Evolutionary conservation across 192 early-diverging fungal genomes (phyloP), one percentile per base, ranked within the genome.

Genomic region (Thamnidium elegans): DNA sequence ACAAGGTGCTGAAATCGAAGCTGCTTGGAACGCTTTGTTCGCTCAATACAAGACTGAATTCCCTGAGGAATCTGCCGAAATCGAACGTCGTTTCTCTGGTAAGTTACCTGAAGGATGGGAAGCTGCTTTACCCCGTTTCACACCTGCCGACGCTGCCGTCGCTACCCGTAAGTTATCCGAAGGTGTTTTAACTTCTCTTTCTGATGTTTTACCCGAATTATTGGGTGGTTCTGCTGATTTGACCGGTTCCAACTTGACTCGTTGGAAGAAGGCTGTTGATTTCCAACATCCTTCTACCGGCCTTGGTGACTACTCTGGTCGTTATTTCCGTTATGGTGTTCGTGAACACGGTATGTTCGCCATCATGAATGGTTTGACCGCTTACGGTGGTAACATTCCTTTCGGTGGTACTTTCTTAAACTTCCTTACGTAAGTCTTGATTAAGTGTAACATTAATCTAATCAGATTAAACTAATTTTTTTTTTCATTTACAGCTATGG

Each of bases 271-370:
- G 15, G 95, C 93, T n/a, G 88, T 86, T 21, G 97, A 99, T 78
- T 96, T 96, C 86, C 94, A 96, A 81, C 86, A 84, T 17, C 69
- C 74, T 34, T 61, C 77, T 39, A 90, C 89, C 17, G 72, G 73
- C 6, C 79, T 95, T 67, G 95, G 94, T 67, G 79, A 75, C 60
- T 94, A 94, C 75, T 78, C 84, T 55, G 95, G 95, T 19, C 89
- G 93, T 15, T 96, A 96, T 73, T 69, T 97, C 71, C 91, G 94
- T 54, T 97, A 88, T 70, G 95, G 95, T 78, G 95, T 99, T 60
- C 92, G 97, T 75, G 97, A 99, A 78, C 96, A 98, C 70, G 95
- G 88, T 52, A 99, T 99, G 97, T 86, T 90, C 6, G 92, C 90
- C 17, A 87, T 90, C 70, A 87, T 89, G 81, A 99, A 99, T 80